Conservation (phyloP, 2,329 filamentous ascomycete genomes). For the Diaporthe ampelina region DNA sequence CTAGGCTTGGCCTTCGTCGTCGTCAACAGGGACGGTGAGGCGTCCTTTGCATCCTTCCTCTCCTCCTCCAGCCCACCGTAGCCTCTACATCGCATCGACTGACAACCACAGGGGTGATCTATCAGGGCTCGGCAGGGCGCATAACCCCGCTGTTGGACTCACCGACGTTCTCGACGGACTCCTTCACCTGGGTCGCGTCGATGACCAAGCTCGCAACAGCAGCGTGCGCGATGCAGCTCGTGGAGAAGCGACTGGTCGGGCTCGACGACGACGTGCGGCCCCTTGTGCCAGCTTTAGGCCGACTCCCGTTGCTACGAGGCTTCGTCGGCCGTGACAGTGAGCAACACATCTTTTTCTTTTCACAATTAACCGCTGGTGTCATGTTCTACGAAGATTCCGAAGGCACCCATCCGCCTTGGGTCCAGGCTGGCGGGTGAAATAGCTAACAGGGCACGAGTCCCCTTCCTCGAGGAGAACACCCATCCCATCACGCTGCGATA, state of each 20-base stretch:
- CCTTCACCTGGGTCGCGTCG: conserved; percentile 55
- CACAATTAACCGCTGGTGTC: too few species aligned
- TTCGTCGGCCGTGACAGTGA: conserved; percentile 51
- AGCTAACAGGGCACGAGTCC: conserved; percentile 41
- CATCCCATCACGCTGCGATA: conserved; percentile 56
- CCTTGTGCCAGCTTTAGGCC: conserved; percentile 50
- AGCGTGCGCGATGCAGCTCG: conserved; percentile 54
- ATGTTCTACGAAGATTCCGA: not conserved
- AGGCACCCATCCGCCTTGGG: too few species aligned
- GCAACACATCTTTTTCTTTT: not conserved
- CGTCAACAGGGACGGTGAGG: conserved; percentile 50
- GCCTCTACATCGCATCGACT: not conserved
- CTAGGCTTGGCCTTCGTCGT: conserved; percentile 55
- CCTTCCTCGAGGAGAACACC: conserved; percentile 55
- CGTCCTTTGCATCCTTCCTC: not conserved
- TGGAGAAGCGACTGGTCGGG: conserved; percentile 50
- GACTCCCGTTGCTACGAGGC: conserved; percentile 51
- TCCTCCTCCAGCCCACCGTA: not conserved
- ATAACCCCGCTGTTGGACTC: conserved; percentile 45
- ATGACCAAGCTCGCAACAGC: conserved; percentile 56
- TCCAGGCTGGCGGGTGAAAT: not conserved
- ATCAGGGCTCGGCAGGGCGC: conserved; percentile 52
- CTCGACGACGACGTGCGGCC: conserved; percentile 54
- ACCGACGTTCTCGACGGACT: conserved; percentile 47
- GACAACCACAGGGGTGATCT: conserved; percentile 46